Evolutionary conservation across 2,329 filamentous ascomycete species (phyloP), one percentile per base, ranked within the genome.

Genomic region (Cladosporium cucumerinum): DNA sequence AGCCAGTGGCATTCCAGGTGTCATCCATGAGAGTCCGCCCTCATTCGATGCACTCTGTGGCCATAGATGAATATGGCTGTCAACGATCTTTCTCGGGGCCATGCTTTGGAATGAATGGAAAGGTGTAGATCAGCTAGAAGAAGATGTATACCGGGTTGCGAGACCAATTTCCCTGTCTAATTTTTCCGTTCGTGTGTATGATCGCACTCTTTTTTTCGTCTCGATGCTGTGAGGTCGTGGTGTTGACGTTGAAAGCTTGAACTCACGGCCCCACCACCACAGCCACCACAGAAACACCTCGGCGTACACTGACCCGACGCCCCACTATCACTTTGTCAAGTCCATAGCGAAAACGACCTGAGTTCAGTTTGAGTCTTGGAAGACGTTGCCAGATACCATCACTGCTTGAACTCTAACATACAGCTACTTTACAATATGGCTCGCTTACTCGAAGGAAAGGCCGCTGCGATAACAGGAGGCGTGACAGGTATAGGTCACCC

Each of bases 1-100:
- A 58, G 85, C 82, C 59, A 96, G 82, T 5, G 86, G 82, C 72
- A 84, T 78, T 55, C 82, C 79, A 5, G 86, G 79, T 3, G 77
- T 83, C 79, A 86, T 86, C 93, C 92, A 97, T 65, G 85, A 80
- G 68, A 96, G 85, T 46, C 85, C 84, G 63, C 83, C 74, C 61
- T 90, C 74, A 72, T 94, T 77, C 2, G 76, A 75, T 55, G 80
- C 90, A 61, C 85, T 84, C 54, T 81, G 78, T 52, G 92, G 90
- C 82, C 87, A 97, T 73, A 97, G 87, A 80, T 97, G 93, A 78
- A 97, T 89, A 82, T 97, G 94, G 46, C 92, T 89, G 81, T 97
- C 93, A 77, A 97, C 87, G 74, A 96, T 88, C 30, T 67, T 68
- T 48, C 65, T 68, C 3, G 69, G 67, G 16, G 73, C 52, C 75